Conservation (phyloP, 2,329 filamentous ascomycete genomes). For the Aureobasidium leucospermi region DNA sequence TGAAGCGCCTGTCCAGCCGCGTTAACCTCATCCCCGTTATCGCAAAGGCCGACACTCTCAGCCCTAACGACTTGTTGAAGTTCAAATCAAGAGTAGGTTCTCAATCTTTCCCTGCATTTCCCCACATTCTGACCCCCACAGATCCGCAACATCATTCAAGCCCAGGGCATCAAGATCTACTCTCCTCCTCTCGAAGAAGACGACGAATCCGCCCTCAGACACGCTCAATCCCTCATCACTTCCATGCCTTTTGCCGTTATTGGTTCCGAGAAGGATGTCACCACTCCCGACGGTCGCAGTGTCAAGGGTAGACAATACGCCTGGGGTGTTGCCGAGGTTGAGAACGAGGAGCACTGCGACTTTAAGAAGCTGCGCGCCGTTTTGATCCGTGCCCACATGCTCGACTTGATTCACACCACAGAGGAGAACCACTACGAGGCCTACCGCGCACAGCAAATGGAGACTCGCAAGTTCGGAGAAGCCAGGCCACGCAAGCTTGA, state of each 20-base stretch:
- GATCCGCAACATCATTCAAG: constrained; percentile 93
- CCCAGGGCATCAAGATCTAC: constrained; percentile 99
- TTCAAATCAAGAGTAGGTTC: constrained; percentile 86
- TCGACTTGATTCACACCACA: constrained; percentile 98
- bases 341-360: constrained; percentile 99
- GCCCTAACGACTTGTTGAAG: constrained; percentile 78
- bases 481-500: constrained; percentile 94
- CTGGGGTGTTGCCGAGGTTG: constrained; percentile 98
- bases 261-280: constrained; percentile 98
- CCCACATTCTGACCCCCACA: constrained; percentile 37
- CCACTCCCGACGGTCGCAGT: constrained; percentile 89
- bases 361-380: constrained; percentile 99
- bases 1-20: constrained; percentile 97
- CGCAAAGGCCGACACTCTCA: constrained; percentile 96
- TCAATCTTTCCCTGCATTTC: constrained; percentile 8
- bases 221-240: constrained; percentile 87
- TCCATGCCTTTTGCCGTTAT: constrained; percentile 99
- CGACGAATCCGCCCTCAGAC: constrained; percentile 89
- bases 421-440: constrained; percentile 99
- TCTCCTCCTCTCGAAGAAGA: constrained; percentile 96
- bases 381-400: constrained; percentile 95
- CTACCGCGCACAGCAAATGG: constrained; percentile 99
- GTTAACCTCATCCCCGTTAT: constrained; percentile 98
- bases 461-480: constrained; percentile 98
- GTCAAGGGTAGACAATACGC: constrained; percentile 99